Percentiles rank a stretch among this genome's conserved stretches.
phyloP scores from a whole-genome alignment of 1,284 basidiomycete species.

The Anthracocystis panici-leucophaei region DNA sequence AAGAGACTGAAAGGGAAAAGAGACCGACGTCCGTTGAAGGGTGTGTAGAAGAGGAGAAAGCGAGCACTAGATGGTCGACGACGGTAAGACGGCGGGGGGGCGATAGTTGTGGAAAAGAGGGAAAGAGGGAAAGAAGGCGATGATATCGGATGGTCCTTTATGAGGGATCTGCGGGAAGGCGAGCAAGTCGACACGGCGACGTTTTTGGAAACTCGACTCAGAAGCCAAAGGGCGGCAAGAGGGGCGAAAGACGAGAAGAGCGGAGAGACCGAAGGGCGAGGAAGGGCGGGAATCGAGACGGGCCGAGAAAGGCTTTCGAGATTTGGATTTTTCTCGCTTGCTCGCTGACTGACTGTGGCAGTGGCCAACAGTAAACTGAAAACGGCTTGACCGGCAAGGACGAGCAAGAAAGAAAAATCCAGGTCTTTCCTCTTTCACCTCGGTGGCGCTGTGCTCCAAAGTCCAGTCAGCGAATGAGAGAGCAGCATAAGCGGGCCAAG shows the following conservation, averaged over 20 bases:
- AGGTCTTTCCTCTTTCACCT: neutral
- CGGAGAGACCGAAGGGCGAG: neutral
- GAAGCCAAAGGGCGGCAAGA: neutral
- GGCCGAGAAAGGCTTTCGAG: slow-evolving; percentile 1
- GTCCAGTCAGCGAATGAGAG: slow-evolving; percentile 8
- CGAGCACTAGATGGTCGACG: slow-evolving; percentile 17
- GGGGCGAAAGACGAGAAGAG: slow-evolving; percentile 2
- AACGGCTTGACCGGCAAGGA: slow-evolving; percentile 17
- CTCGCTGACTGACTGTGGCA: neutral
- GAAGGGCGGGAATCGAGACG: neutral
- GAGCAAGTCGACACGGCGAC: slow-evolving; percentile 29
- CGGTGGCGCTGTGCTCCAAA: slow-evolving; percentile 12
- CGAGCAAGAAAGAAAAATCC: neutral
- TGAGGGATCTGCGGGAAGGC: slow-evolving; percentile 17
- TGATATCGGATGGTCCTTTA: slow-evolving; percentile 13
- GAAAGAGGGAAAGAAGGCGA: neutral
- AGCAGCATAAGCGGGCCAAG: neutral
- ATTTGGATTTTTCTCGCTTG: neutral
- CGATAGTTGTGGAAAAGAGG: neutral
- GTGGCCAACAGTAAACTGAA: slow-evolving; percentile 7
- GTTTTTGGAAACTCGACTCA: neutral
- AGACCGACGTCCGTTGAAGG: slow-evolving; percentile 15
- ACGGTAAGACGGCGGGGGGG: neutral
- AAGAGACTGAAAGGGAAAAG: neutral
- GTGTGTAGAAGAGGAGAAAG: slow-evolving; percentile 14